phyloP scores from a whole-genome alignment of 306 rosid genomes.

The Cicer chorassanicum region DNA sequence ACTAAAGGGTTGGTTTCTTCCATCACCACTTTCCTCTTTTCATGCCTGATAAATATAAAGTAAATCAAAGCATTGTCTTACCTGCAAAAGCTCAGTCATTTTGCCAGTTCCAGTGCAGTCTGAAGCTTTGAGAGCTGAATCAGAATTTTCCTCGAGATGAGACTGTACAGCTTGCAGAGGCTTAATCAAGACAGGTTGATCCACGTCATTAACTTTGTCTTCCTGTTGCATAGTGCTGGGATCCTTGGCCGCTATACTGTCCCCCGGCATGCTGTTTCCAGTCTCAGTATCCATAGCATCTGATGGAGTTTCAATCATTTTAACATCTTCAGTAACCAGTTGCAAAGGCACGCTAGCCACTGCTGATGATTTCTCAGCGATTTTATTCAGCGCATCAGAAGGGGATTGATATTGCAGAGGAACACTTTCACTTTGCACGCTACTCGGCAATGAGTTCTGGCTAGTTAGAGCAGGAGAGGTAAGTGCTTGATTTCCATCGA shows the following conservation, averaged over 20 bases:
- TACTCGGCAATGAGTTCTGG: slow-evolving; percentile 49
- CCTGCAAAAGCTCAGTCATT: slow-evolving; percentile 83
- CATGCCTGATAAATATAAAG: not conserved
- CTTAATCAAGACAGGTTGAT: slow-evolving; percentile 57
- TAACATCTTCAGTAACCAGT: slow-evolving; percentile 59
- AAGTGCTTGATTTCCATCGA: slow-evolving; percentile 49
- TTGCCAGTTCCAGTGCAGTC: slow-evolving; percentile 56
- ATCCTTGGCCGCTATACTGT: slow-evolving; percentile 44
- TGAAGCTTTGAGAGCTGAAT: slow-evolving; percentile 47
- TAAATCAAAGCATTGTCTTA: slow-evolving; percentile 46
- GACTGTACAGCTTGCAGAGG: slow-evolving; percentile 70
- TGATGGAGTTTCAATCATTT: slow-evolving; percentile 56
- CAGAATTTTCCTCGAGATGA: slow-evolving; percentile 41
- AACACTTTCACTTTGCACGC: slow-evolving; percentile 43
- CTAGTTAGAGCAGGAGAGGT: slow-evolving; percentile 53
- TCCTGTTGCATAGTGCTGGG: slow-evolving; percentile 32
- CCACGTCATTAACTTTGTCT: slow-evolving; percentile 48
- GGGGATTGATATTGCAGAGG: slow-evolving; percentile 43
- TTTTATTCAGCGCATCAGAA: slow-evolving; percentile 39
- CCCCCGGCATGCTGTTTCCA: slow-evolving; percentile 49
- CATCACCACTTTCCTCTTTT: slow-evolving; percentile 2
- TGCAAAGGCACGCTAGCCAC: slow-evolving; percentile 55
- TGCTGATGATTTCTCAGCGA: slow-evolving; percentile 46
- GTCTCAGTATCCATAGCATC: slow-evolving; percentile 47
- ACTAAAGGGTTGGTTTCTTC: not conserved